These are phyloP conservation scores for sorghum (Sorghum bicolor) DNA, from an alignment of 176 grass and related monocot genomes.

Conservation along the genomic window Sorghum_bicolor_NCBIv3 NC_012878.2:15461001-15461500, in stretches of 20 bases:
- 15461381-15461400: slow-evolving; percentile 18
- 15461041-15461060: no score
- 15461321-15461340: slow-evolving; percentile 38
- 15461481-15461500: slow-evolving; percentile 65
- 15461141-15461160: slow-evolving; percentile 32
- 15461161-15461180: slow-evolving; percentile 7
- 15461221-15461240: slow-evolving; percentile 13
- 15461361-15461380: slow-evolving; percentile 5
- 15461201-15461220: slow-evolving; percentile 32
- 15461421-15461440: slow-evolving; percentile 72
- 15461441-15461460: slow-evolving; percentile 76
- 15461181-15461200: slow-evolving; percentile 25
- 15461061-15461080: no score
- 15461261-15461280: slow-evolving; percentile 19
- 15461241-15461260: slow-evolving; percentile 9
- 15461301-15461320: slow-evolving; percentile 7
- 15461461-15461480: slow-evolving; percentile 72
- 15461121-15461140: neutral
- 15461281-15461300: slow-evolving; percentile 5
- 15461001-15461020: no score
- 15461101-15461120: neutral
- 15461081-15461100: no score
- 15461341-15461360: slow-evolving; percentile 1
- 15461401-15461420: slow-evolving; percentile 73
- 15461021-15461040: no score